Percentiles rank a stretch among this genome's conserved stretches.
Conservation (phyloP, 345 rosid genomes). For the Eucalyptus microcorys region DNA sequence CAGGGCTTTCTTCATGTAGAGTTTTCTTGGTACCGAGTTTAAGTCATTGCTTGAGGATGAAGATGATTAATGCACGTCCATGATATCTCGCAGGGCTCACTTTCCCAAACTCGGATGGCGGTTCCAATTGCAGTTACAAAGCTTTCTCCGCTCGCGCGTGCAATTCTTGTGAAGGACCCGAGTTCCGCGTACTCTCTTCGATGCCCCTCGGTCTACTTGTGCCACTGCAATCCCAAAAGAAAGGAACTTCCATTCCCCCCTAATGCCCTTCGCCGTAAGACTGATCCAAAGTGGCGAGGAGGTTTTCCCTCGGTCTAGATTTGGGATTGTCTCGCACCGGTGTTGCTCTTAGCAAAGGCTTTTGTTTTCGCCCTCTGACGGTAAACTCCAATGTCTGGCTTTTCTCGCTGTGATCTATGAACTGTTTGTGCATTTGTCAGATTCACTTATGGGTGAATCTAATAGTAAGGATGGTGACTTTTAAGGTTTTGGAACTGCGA, state of each 20-base stretch:
- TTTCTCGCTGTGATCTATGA: background rate
- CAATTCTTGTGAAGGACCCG: background rate
- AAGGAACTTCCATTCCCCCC: slow-evolving; percentile 41
- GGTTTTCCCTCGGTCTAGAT: slow-evolving; percentile 86
- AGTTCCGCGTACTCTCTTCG: background rate
- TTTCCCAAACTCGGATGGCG: background rate
- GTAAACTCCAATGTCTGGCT: slow-evolving; percentile 3
- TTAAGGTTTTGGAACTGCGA: slow-evolving; percentile 62
- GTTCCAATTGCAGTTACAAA: background rate
- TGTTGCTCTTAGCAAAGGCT: slow-evolving; percentile 80
- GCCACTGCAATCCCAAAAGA: background rate
- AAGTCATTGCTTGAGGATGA: background rate
- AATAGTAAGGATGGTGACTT: background rate
- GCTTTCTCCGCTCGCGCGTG: background rate
- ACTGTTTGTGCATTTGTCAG: background rate
- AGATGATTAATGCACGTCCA: background rate
- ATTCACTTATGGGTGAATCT: background rate
- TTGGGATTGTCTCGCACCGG: slow-evolving; percentile 76
- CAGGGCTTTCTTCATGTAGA: background rate
- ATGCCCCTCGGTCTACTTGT: background rate
- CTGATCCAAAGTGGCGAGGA: slow-evolving; percentile 51
- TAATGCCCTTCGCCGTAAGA: slow-evolving; percentile 56
- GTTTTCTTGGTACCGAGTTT: background rate
- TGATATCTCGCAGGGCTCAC: background rate
- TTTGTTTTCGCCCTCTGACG: slow-evolving; percentile 58